Evolutionary conservation across 371 early-diverging fungal species (phyloP).

Genomic region (Parasitella parasitica): DNA sequence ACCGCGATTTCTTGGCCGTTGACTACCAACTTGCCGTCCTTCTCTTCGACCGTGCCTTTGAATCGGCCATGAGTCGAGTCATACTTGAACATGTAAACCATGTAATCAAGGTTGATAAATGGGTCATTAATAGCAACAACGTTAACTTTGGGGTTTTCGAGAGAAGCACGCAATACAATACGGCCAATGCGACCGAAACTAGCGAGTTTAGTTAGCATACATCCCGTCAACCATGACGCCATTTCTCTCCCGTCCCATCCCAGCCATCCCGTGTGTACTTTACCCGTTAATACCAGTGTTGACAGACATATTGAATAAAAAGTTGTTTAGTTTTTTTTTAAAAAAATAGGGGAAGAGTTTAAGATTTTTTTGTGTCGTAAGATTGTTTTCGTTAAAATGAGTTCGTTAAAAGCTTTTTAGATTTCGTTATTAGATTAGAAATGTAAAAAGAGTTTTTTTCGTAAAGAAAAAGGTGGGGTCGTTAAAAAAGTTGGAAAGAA

Average conservation of each 20-base stretch:
- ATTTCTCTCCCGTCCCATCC: too few relatives aligned
- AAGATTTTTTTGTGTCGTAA: slow-evolving; percentile 14
- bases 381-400: not conserved
- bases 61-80: slow-evolving; percentile 98
- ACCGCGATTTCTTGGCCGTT: slow-evolving; percentile 54
- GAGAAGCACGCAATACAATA: slow-evolving; percentile 93
- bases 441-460: slow-evolving; percentile 12
- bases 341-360: not conserved
- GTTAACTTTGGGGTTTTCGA: slow-evolving; percentile 72
- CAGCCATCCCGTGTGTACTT: not conserved
- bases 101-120: slow-evolving; percentile 94
- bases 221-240: too few relatives aligned
- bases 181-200: slow-evolving; percentile 99
- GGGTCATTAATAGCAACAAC: slow-evolving; percentile 99
- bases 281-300: slow-evolving; percentile 48
- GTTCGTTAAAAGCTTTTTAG: slow-evolving; percentile 12
- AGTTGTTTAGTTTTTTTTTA: slow-evolving; percentile 1
- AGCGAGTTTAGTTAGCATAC: not conserved
- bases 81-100: slow-evolving; percentile 97
- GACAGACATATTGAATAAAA: slow-evolving; percentile 30
- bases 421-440: not conserved
- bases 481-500: slow-evolving; percentile 10
- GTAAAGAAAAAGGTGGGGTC: slow-evolving; percentile 16
- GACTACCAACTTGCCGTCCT: slow-evolving; percentile 85
- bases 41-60: slow-evolving; percentile 74